phyloP scores from a whole-genome alignment of 768 basidiomycete genomes.

The Trichaptum fuscoviolaceum region DNA sequence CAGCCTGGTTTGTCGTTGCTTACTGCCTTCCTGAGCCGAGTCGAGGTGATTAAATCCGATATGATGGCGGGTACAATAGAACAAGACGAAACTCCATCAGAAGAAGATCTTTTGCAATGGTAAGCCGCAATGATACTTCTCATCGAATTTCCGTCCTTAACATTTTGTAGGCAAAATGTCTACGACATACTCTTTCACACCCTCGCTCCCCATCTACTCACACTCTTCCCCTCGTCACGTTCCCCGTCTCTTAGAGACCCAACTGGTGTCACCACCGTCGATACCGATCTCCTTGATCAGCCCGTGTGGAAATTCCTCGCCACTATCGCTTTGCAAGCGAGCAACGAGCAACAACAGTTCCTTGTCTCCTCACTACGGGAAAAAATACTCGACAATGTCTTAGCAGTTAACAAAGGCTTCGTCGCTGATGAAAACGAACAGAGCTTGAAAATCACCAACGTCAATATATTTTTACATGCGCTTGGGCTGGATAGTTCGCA shows the following conservation, averaged over 20 bases:
- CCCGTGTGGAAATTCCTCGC: conserved; percentile 96
- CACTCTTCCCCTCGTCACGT: conserved; percentile 89
- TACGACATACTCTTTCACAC: conserved; percentile 85
- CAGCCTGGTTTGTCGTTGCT: conserved; percentile 91
- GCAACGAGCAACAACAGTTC: conserved; percentile 80
- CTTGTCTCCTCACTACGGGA: conserved; percentile 85
- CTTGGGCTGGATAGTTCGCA: conserved; percentile 70
- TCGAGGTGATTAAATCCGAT: conserved; percentile 85
- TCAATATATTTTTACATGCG: conserved; percentile 86
- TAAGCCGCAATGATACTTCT: conserved; percentile 30
- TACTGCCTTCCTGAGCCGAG: conserved; percentile 86
- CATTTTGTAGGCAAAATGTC: conserved; percentile 63
- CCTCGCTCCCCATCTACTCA: conserved; percentile 67
- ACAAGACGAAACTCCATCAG: conserved; percentile 47
- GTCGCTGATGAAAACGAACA: conserved; percentile 64
- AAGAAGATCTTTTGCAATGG: conserved; percentile 80
- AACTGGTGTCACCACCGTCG: conserved; percentile 29
- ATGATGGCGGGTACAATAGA: conserved; percentile 44
- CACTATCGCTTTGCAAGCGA: conserved; percentile 79
- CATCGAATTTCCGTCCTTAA: conserved; percentile 4
- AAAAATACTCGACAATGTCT: conserved; percentile 88
- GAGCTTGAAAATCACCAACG: conserved; percentile 83
- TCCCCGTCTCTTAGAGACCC: conserved; percentile 39
- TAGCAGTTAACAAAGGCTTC: conserved; percentile 73
- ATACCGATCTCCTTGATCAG: conserved; percentile 70